Percentiles rank a stretch among this genome's conserved stretches.
Evolutionary conservation across 495 filamentous ascomycete genomes (phyloP).

Genomic region (Penicillium pancosmium): DNA sequence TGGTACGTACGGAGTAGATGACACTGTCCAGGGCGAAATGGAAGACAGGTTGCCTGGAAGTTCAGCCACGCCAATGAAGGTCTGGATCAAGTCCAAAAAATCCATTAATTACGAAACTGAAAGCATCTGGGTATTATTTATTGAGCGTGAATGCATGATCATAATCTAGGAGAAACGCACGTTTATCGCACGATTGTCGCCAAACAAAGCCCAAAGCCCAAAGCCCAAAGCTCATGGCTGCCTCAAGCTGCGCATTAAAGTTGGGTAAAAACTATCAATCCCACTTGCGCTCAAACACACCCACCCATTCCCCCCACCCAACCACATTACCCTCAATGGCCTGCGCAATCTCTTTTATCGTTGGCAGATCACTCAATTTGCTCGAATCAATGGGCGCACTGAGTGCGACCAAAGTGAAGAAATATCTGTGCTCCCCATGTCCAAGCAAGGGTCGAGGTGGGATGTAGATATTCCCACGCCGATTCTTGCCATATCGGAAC

Average conservation of each 20-base stretch:
- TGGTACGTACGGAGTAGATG: no score
- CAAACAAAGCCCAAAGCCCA: no score
- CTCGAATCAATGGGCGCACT: slow-evolving; percentile 38
- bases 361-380: slow-evolving; percentile 28
- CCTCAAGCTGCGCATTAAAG: background rate
- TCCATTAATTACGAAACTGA: no score
- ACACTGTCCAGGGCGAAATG: no score
- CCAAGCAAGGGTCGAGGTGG: slow-evolving; percentile 45
- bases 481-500: slow-evolving; percentile 50
- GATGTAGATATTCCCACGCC: slow-evolving; percentile 39
- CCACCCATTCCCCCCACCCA: slow-evolving; percentile 57
- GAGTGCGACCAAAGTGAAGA: slow-evolving; percentile 52
- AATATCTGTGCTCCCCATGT: slow-evolving; percentile 54
- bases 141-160: no score
- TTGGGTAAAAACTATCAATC: slow-evolving; percentile 5
- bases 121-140: no score
- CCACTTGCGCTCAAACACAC: slow-evolving; percentile 45
- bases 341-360: slow-evolving; percentile 32
- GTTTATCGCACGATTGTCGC: no score
- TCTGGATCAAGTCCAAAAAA: no score
- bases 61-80: no score
- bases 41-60: no score
- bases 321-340: slow-evolving; percentile 50
- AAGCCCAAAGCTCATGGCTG: no score
- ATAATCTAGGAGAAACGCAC: no score